Evolutionary conservation across 139 green algal species (phyloP), one percentile per base, ranked within the genome.

Genomic region (Ostreobium quekettii): DNA sequence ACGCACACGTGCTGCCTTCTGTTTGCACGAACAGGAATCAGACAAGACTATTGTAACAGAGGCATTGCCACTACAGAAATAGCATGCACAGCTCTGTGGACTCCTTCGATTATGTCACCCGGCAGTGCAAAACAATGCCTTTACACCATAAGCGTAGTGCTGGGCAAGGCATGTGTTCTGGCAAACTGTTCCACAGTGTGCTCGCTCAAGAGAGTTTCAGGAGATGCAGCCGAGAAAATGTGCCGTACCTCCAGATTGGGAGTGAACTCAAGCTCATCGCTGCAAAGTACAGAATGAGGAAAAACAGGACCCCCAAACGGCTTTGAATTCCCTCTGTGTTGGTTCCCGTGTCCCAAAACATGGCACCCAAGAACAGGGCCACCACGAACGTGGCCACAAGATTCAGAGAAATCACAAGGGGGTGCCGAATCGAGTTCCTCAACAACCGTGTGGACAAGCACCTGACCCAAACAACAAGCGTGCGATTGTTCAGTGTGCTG

Each of bases 211-310:
- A n/a, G n/a, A n/a, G n/a, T n/a, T n/a, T n/a, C n/a, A n/a, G n/a
- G n/a, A n/a, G n/a, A n/a, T n/a, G n/a, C n/a, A 5, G 49, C 49
- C 8, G 49, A 28, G 8, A 61, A 5, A n/a, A 61, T 11, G 8
- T 31, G 56, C 56, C 6, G 6, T 48, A 70, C 24, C 61, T 37
- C 85, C 85, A 91, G 28, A 91, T 75, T 2, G 85, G 83, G 48
- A 91, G 80, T 19, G 80, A 89, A 60, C 73, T 81, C 48, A 91
- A 76, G 35, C 69, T 74, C 81, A 91, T 88, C 46, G 86, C 77
- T 26, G 73, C 72, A 3, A 89, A 75, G 75, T 85, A 91, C 15
- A 91, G 78, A 28, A 89, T 72, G 56, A 86, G 78, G 81, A 89
- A 89, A 81, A 89, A 89, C 22, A 89, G 74, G 47, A 81, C 75